A percentile compares a stretch with the other conserved stretches of the same genome.
Evolutionary conservation across 2,329 filamentous ascomycete species (phyloP).

Genomic region (Fusarium papillatum): DNA sequence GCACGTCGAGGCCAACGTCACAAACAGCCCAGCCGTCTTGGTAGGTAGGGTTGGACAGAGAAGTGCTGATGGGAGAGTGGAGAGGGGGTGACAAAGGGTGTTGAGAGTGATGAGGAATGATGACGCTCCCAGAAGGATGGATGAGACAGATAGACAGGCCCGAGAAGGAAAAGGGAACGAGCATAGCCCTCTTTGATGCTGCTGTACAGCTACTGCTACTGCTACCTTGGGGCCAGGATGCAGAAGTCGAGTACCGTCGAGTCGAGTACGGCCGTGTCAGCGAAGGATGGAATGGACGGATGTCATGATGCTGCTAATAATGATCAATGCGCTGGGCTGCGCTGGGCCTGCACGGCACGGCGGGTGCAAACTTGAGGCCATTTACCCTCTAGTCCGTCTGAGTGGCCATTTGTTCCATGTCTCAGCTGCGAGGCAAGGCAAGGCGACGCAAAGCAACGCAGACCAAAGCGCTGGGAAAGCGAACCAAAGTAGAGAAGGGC

Average conservation of each 20-base stretch:
- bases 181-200: slow-evolving; percentile 13
- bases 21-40: background rate
- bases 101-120: slow-evolving; percentile 8
- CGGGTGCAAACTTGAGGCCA: slow-evolving; percentile 12
- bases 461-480: slow-evolving; percentile 26
- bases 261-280: slow-evolving; percentile 8
- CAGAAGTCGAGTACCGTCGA: background rate
- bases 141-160: background rate
- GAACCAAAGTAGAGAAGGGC: slow-evolving; percentile 22
- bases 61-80: background rate
- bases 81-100: background rate
- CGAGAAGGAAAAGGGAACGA: slow-evolving; percentile 14
- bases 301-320: slow-evolving; percentile 30
- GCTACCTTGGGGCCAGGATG: slow-evolving; percentile 18
- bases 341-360: background rate
- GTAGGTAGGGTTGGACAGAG: slow-evolving; percentile 1
- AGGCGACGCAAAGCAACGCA: slow-evolving; percentile 17
- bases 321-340: slow-evolving; percentile 4
- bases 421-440: slow-evolving; percentile 34
- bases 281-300: slow-evolving; percentile 7
- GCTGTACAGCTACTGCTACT: slow-evolving; percentile 29
- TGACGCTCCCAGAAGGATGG: background rate
- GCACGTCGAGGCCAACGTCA: slow-evolving; percentile 12
- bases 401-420: slow-evolving; percentile 26
- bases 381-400: slow-evolving; percentile 3